Evolutionary conservation across 2,329 filamentous ascomycete species (phyloP).

Genomic region (Alternaria sp.): DNA sequence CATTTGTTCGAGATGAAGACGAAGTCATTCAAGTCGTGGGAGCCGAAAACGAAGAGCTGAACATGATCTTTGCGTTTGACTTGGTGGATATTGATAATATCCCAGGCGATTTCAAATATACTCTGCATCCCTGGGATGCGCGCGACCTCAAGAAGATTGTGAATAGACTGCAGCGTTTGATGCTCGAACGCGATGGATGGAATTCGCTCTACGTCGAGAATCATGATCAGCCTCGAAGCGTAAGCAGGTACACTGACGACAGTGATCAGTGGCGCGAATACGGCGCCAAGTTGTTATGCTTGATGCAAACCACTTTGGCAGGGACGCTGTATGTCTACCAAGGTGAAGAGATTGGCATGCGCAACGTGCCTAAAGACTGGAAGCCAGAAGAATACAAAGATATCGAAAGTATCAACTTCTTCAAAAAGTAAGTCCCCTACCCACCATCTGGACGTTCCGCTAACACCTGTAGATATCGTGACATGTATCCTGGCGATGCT

Average conservation of each 20-base stretch:
- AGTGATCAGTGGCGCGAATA: conserved; percentile 56
- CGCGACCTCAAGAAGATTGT: conserved; percentile 46
- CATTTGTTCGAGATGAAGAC: conserved; percentile 58
- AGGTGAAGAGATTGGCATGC: conserved; percentile 62
- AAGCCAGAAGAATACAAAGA: conserved; percentile 59
- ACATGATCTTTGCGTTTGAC: conserved; percentile 71
- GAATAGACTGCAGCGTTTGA: conserved; percentile 46
- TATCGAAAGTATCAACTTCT: conserved; percentile 66
- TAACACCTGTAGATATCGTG: conserved; percentile 32
- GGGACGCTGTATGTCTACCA: conserved; percentile 62
- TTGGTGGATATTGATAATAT: conserved; percentile 51
- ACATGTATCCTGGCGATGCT: conserved; percentile 39
- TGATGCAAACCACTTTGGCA: conserved; percentile 58
- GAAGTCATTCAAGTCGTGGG: conserved; percentile 58
- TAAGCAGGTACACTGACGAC: conserved; percentile 60
- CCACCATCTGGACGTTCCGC: background rate
- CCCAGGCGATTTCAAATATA: conserved; percentile 48
- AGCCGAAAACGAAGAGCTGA: conserved; percentile 60
- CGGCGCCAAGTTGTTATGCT: conserved; percentile 57
- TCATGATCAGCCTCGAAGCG: conserved; percentile 61
- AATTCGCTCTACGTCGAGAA: conserved; percentile 63
- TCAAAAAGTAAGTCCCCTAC: conserved; percentile 46
- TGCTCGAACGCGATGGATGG: conserved; percentile 53
- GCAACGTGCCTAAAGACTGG: conserved; percentile 56
- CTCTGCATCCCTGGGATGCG: conserved; percentile 45